Evolutionary conservation across 352 stramenopile genomes (phyloP).

Genomic region (Thraustotheca clavata): DNA sequence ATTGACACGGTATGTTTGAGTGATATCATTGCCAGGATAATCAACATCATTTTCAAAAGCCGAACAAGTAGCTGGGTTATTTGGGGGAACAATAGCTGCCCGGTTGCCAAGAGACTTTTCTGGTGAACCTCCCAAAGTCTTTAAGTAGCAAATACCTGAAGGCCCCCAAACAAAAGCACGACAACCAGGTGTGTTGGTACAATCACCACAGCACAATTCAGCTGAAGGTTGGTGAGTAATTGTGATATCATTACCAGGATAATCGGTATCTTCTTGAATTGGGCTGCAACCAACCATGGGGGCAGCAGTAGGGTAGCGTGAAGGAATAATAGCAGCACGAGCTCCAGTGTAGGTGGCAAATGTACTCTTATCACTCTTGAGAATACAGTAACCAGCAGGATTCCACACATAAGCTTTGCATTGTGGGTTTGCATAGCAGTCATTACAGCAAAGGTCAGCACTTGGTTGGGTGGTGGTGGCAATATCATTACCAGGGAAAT

Average conservation of each 20-base stretch:
- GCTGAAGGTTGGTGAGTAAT: neutral
- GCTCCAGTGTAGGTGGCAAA: neutral
- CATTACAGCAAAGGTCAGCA: neutral
- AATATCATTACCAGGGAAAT: constrained; percentile 30
- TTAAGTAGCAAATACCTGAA: neutral
- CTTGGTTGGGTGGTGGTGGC: neutral
- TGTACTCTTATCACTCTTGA: neutral
- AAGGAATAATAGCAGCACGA: constrained; percentile 16
- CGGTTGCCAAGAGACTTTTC: neutral
- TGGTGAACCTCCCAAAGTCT: neutral
- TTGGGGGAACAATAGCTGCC: neutral
- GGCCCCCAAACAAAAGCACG: neutral
- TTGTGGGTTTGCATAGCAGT: neutral
- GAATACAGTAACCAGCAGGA: neutral
- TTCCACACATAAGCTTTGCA: constrained; percentile 1
- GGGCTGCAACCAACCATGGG: constrained; percentile 28
- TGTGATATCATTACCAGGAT: constrained; percentile 25
- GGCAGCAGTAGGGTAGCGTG: too few relatives aligned
- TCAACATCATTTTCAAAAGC: neutral
- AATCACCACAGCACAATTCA: too few relatives aligned
- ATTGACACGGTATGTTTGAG: constrained; percentile 9
- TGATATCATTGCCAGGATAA: constrained; percentile 27
- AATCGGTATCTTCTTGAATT: constrained; percentile 26
- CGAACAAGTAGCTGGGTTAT: neutral
- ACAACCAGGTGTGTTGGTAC: too few relatives aligned